phyloP scores from a whole-genome alignment of 1,284 basidiomycete species.

The Puccinia coronata region DNA sequence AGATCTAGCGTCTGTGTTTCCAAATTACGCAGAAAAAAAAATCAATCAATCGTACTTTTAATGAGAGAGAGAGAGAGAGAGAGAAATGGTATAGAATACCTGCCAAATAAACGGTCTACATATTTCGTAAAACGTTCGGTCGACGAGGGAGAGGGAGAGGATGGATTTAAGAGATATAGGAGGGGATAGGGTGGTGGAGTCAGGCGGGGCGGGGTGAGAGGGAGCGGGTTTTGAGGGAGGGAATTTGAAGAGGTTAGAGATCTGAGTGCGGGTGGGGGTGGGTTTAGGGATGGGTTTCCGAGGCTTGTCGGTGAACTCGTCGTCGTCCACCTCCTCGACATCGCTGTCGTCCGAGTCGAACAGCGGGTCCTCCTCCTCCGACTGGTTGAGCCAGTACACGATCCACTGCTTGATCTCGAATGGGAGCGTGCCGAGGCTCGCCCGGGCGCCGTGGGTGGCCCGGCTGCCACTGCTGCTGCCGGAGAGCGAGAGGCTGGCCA shows the following conservation, averaged over 20 bases:
- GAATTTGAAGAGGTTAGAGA: not conserved
- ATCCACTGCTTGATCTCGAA: constrained; percentile 30
- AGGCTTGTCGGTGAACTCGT: constrained; percentile 17
- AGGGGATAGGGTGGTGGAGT: not conserved
- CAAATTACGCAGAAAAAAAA: not conserved
- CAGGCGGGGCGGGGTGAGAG: not conserved
- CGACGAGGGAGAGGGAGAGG: not conserved
- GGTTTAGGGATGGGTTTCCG: not conserved
- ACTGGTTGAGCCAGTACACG: constrained; percentile 8
- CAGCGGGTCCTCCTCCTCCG: not conserved
- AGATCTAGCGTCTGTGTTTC: constrained; percentile 15
- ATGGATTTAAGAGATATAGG: not conserved
- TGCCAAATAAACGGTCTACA: constrained; percentile 39
- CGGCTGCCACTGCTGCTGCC: not conserved
- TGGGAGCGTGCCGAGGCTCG: constrained; percentile 1
- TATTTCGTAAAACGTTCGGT: constrained; percentile 35
- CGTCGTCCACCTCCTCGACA: constrained; percentile 31
- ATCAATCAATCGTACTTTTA: too few relatives aligned
- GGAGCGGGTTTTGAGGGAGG: not conserved
- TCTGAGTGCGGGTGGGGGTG: not conserved
- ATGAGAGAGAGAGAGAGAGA: too few relatives aligned
- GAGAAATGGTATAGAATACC: not conserved
- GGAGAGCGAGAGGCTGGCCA: constrained; percentile 1
- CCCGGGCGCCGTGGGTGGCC: too few relatives aligned
- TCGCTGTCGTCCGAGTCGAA: constrained; percentile 38